These are phyloP conservation scores for Cerrena zonata DNA, from an alignment of 1,284 basidiomycete genomes.

Conservation along the genomic window DNA sequence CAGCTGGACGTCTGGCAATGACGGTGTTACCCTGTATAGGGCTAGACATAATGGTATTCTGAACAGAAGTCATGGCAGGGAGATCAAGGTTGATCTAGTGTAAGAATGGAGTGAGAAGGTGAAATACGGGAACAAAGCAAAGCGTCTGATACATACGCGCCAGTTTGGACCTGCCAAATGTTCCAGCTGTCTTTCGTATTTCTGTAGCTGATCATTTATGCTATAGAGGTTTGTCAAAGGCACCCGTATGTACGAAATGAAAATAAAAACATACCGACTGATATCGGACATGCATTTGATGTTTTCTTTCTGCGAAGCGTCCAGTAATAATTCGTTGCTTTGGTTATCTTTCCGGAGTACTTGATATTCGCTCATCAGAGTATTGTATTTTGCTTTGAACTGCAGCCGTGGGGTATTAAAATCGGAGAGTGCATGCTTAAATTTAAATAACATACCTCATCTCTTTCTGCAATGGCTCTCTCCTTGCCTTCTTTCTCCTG, in stretches of 20 bases:
- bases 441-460: constrained; percentile 40
- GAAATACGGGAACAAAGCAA: background rate
- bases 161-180: constrained; percentile 68
- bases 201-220: constrained; percentile 30
- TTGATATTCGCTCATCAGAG: constrained; percentile 31
- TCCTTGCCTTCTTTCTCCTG: constrained; percentile 52
- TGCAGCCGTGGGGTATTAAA: background rate
- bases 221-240: background rate
- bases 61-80: background rate
- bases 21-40: constrained; percentile 5
- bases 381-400: constrained; percentile 12
- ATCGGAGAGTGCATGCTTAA: background rate
- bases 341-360: constrained; percentile 62
- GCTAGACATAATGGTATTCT: background rate
- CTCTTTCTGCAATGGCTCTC: constrained; percentile 51
- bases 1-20: background rate
- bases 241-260: background rate
- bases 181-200: constrained; percentile 66
- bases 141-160: constrained; percentile 42
- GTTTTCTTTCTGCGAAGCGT: constrained; percentile 73
- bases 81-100: background rate
- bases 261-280: background rate
- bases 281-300: constrained; percentile 1
- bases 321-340: constrained; percentile 63
- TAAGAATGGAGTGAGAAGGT: background rate